A percentile compares a stretch with the other conserved stretches of the same genome.
These are phyloP conservation scores for Cladorrhinum samala DNA, from an alignment of 495 filamentous ascomycete genomes.

Conservation along the genomic window DNA sequence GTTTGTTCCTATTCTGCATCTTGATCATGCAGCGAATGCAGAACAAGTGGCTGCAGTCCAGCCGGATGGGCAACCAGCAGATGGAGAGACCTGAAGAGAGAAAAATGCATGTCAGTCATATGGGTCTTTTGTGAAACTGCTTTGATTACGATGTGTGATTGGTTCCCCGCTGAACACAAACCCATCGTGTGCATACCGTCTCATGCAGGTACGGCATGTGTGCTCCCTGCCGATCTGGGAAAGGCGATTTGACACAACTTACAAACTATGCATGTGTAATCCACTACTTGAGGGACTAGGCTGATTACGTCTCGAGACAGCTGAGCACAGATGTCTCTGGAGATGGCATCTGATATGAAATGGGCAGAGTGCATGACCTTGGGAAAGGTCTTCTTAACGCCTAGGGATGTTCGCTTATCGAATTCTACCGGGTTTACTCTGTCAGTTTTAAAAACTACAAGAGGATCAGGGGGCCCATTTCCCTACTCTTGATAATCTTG, in stretches of 20 bases:
- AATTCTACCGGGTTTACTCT: slow-evolving; percentile 48
- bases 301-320: slow-evolving; percentile 57
- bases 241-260: slow-evolving; percentile 1
- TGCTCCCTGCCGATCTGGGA: background rate
- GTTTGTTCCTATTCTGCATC: slow-evolving; percentile 55
- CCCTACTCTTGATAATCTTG: slow-evolving; percentile 71
- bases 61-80: slow-evolving; percentile 58
- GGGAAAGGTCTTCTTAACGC: slow-evolving; percentile 49
- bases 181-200: background rate
- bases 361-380: slow-evolving; percentile 40
- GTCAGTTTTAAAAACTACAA: background rate
- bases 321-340: slow-evolving; percentile 60
- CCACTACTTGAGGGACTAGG: slow-evolving; percentile 62
- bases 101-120: background rate
- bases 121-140: too few species aligned
- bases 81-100: slow-evolving; percentile 43
- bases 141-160: background rate
- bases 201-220: background rate
- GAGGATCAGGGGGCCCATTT: background rate
- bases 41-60: slow-evolving; percentile 61
- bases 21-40: slow-evolving; percentile 68
- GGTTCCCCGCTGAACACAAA: background rate
- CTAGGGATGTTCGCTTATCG: slow-evolving; percentile 67
- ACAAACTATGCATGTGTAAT: slow-evolving; percentile 72
- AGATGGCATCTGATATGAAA: slow-evolving; percentile 51